Evolutionary conservation across 2,329 filamentous ascomycete genomes (phyloP), one percentile per base, ranked within the genome.

Genomic region (Diaporthe longicolla): DNA sequence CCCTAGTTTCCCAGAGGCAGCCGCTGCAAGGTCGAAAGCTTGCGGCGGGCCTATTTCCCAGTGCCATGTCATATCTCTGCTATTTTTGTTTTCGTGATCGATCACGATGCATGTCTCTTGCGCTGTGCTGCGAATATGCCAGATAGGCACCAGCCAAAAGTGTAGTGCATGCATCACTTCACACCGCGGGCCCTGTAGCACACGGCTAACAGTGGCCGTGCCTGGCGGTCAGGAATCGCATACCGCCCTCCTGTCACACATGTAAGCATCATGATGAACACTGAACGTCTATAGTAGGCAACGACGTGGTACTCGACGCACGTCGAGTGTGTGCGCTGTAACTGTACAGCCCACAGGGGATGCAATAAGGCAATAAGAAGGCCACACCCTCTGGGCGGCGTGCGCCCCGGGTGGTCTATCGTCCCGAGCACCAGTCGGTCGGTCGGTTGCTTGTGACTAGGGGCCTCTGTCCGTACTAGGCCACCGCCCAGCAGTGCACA

Each of bases 51-150:
- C 26, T 35, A n/a, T 43, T 26, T 17, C 26, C 59, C 9, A 29
- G 4, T 50, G 57, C 40, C 69, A 61, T 58, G 52, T 52, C 69
- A 61, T 48, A 63, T 11, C 13, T 48, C 9, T 54, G 69, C 69
- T 71, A 71, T 71, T 71, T 71, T 71, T 54, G 57, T 71, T 43
- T 54, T 19, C 45, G 57, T 71, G 45, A 61, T 43, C 69, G 61
- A 59, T 71, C 43, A 59, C 57, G 55, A 50, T 61, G 55, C 69
- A 48, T 52, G 54, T 58, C 57, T 61, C 29, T 40, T 71, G 55
- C 35, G 69, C 43, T 35, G 65, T 54, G 35, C 72, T 58, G 65
- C 48, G 72, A 69, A 70, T 26, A 48, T 50, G 57, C 35, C 26
- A 57, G 55, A 65, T 35, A 43, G 54, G 37, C 45, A 59, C 55